phyloP scores from a whole-genome alignment of 345 rosid genomes.

The Rhodamnia argentea region DNA sequence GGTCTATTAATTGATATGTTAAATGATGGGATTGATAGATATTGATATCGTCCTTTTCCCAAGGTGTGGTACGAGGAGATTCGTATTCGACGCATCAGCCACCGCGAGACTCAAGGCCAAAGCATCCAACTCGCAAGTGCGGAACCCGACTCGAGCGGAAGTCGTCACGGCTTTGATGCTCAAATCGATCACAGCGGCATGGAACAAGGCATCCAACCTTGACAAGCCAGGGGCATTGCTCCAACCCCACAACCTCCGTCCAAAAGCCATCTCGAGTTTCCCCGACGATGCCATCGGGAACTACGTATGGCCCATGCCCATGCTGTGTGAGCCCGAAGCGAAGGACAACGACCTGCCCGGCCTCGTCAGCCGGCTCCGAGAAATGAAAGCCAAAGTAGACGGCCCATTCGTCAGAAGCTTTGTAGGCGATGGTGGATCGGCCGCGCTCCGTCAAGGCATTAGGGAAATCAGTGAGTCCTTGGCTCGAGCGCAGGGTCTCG shows the following conservation, averaged over 20 bases:
- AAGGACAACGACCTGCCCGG: no score
- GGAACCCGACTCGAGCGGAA: constrained; percentile 10
- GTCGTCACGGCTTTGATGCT: constrained; percentile 5
- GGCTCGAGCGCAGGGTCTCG: no score
- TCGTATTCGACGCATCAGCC: constrained; percentile 4
- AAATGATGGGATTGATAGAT: no score
- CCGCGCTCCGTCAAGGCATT: no score
- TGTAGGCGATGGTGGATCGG: no score
- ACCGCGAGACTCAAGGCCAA: constrained; percentile 2
- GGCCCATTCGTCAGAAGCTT: no score
- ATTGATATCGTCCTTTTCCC: no score
- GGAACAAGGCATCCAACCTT: no score
- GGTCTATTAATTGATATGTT: no score
- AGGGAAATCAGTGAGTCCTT: no score
- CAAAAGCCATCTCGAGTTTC: not conserved
- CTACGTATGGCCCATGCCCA: not conserved
- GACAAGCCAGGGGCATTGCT: not conserved
- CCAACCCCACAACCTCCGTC: not conserved
- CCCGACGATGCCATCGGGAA: constrained; percentile 1
- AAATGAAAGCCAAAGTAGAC: not conserved
- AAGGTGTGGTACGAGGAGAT: not conserved
- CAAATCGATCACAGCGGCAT: not conserved
- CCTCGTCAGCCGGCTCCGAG: not conserved
- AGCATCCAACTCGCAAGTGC: not conserved
- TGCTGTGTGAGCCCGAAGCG: no score